Percentiles rank a stretch among this genome's conserved stretches.
These are phyloP conservation scores for Ciborinia camelliae DNA, from an alignment of 2,329 filamentous ascomycete species.

Conservation along the genomic window DNA sequence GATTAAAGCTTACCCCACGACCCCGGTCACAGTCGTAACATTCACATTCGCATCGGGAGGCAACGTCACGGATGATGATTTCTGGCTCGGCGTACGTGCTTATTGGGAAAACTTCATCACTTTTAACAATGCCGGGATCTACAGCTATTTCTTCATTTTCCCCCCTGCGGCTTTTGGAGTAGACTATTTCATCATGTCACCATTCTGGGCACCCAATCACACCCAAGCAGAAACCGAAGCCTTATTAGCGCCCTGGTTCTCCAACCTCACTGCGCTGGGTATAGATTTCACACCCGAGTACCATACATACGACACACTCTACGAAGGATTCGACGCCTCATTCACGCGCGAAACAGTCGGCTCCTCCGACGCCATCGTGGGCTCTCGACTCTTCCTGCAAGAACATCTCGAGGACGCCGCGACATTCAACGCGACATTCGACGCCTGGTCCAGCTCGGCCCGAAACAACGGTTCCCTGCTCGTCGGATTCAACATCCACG, in stretches of 20 bases:
- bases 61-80: slow-evolving; percentile 44
- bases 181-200: slow-evolving; percentile 19
- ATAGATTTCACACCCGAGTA: slow-evolving; percentile 29
- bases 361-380: slow-evolving; percentile 36
- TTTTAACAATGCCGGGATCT: slow-evolving; percentile 38
- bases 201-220: slow-evolving; percentile 36
- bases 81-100: slow-evolving; percentile 50
- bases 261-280: slow-evolving; percentile 36
- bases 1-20: slow-evolving; percentile 46
- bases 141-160: slow-evolving; percentile 33
- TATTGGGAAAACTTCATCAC: slow-evolving; percentile 47
- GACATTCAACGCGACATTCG: slow-evolving; percentile 32
- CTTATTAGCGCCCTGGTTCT: slow-evolving; percentile 40
- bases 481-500: slow-evolving; percentile 13
- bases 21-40: slow-evolving; percentile 39
- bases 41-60: slow-evolving; percentile 48
- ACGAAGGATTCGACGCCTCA: slow-evolving; percentile 38
- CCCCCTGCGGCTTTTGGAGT: slow-evolving; percentile 26
- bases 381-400: slow-evolving; percentile 43
- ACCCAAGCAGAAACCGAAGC: slow-evolving; percentile 29
- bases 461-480: background rate
- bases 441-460: slow-evolving; percentile 30
- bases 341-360: slow-evolving; percentile 42
- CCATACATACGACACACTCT: slow-evolving; percentile 32
- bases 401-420: slow-evolving; percentile 38